phyloP scores from a whole-genome alignment of 1,139 yeast species.

The Sugiyamaella grinbergsii region DNA sequence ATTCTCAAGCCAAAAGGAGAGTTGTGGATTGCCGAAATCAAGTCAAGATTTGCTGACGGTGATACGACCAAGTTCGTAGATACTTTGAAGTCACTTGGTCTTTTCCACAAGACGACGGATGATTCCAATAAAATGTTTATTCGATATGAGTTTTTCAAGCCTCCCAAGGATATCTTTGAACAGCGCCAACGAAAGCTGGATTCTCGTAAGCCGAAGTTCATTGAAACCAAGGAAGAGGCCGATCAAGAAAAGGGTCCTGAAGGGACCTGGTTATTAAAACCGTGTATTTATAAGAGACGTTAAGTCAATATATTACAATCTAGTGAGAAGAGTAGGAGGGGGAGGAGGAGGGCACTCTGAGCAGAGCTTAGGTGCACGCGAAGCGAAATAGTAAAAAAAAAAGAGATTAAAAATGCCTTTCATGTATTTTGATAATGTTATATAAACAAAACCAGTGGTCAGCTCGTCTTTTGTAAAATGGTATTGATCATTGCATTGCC shows the following conservation, averaged over 20 bases:
- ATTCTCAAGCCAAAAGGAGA: constrained; percentile 89
- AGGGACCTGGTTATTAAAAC: constrained; percentile 88
- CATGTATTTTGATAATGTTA: no score
- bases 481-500: constrained; percentile 97
- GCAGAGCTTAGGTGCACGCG: no score
- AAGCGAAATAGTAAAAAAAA: no score
- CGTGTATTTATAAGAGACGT: constrained; percentile 93
- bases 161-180: constrained; percentile 67
- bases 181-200: constrained; percentile 64
- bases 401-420: no score
- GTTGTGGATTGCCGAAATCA: constrained; percentile 96
- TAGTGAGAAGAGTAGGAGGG: no score
- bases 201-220: constrained; percentile 61
- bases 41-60: constrained; percentile 75
- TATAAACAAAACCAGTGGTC: no score
- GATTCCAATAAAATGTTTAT: constrained; percentile 91
- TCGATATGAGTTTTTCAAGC: constrained; percentile 89
- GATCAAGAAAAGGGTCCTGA: constrained; percentile 63
- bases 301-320: constrained; percentile 40
- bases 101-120: constrained; percentile 86
- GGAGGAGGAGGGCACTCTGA: no score
- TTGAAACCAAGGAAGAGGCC: constrained; percentile 64
- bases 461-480: constrained; percentile 48
- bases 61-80: constrained; percentile 70
- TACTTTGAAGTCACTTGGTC: constrained; percentile 73